These are phyloP conservation scores for Pseudogymnoascus sp. DNA, from an alignment of 2,329 filamentous ascomycete genomes.

Conservation along the genomic window DNA sequence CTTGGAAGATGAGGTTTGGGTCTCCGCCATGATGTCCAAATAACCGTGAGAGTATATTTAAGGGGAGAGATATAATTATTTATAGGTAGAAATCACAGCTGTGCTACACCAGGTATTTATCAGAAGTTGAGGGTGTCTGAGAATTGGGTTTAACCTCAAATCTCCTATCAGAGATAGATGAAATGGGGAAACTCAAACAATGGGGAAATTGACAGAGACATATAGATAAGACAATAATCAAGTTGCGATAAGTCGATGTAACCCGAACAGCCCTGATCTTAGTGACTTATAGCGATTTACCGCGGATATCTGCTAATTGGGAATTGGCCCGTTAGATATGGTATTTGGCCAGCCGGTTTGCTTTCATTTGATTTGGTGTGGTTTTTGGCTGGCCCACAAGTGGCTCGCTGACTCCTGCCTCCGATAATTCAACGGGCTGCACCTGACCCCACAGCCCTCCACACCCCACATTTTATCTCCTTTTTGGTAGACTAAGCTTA, in stretches of 20 bases:
- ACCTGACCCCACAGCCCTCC: neutral
- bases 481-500: too few relatives aligned
- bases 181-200: neutral
- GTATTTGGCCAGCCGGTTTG: neutral
- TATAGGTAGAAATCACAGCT: neutral
- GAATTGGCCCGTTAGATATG: neutral
- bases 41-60: neutral
- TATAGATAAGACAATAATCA: neutral
- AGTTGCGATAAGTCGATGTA: neutral
- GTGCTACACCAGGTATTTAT: neutral
- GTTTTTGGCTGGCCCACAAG: neutral
- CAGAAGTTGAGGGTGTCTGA: neutral
- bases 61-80: neutral
- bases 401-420: neutral
- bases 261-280: neutral
- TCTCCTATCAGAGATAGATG: neutral
- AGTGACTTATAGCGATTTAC: neutral
- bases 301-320: neutral
- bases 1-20: neutral
- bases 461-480: neutral
- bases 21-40: neutral
- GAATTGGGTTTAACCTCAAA: neutral
- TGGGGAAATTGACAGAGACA: neutral
- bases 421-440: neutral
- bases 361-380: neutral